Base-by-base conservation (phyloP, 2,329 filamentous ascomycete genomes). In the Aspergillus ochraceoroseus region DNA sequence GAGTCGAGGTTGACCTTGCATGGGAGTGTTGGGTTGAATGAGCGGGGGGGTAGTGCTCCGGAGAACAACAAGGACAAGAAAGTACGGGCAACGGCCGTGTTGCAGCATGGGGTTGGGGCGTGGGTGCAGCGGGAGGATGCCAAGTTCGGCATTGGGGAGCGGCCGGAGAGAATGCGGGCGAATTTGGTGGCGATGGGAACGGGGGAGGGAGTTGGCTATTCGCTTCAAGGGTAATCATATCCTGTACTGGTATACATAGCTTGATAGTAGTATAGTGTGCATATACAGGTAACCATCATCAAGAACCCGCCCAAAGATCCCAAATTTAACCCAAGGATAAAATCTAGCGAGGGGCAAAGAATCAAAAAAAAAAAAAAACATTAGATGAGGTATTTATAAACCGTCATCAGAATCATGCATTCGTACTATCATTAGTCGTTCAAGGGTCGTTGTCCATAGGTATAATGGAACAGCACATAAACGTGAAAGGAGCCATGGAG, bases 41-140 rank as follows among this genome's bases (percentile, higher is more conserved):
- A 49, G 6, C 46, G 15, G 1, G 48, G 44, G 33, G 46, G 18
- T 29, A 53, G 44, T 26, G 42, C 15, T 28, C 6, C 26, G 14
- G 38, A 8, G 3, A 20, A 5, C 9, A 51, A 51, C 14, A 52
- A 49, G 31, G 54, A 61, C 38, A 63, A 61, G 34, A 65, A 60
- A 45, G 61, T 66, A n/a, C 49, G 68, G 17, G 64, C 67, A 15
- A 64, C 63, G 36, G 66, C 64, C 19, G 68, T 70, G 5, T 47
- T 71, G 55, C 68, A 71, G 55, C 68, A 71, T 57, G 67, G 64
- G 0, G 66, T 71, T 39, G 67, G 68, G 0, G 55, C 62, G 18
- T 70, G 67, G 67, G 64, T 70, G 33, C 55, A 62, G 31, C 52
- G 61, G 11, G 64, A 67, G 3, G 65, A 68, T 56, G 65, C 67